These are phyloP conservation scores for Grammothele lineata DNA, from an alignment of 768 basidiomycete species.

Conservation along the genomic window DNA sequence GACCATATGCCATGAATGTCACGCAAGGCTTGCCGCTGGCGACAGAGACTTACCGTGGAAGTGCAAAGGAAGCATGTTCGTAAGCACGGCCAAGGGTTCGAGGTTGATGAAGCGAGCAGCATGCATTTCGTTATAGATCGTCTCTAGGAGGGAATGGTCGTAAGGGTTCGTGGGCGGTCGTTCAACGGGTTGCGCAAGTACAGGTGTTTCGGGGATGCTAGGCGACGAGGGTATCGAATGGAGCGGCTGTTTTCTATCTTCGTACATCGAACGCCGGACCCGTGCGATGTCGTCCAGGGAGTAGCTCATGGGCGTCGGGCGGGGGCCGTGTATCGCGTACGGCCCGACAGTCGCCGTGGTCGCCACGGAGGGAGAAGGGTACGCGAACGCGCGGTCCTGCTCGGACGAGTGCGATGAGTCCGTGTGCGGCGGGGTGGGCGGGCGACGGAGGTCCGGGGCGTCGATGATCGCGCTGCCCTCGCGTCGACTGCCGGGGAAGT, in stretches of 20 bases:
- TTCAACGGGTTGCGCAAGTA: neutral
- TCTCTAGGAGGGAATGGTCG: slow-evolving; percentile 61
- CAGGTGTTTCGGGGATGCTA: neutral
- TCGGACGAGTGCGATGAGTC: slow-evolving; percentile 13
- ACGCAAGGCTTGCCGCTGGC: neutral
- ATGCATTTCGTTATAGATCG: slow-evolving; percentile 66
- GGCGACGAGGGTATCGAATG: neutral
- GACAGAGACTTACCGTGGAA: slow-evolving; percentile 49
- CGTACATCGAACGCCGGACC: slow-evolving; percentile 2
- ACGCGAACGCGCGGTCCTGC: slow-evolving; percentile 2
- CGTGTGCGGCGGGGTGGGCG: slow-evolving; percentile 12
- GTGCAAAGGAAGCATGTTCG: slow-evolving; percentile 52
- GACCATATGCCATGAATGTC: neutral
- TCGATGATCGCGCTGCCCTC: slow-evolving; percentile 22
- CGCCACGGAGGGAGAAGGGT: too few relatives aligned
- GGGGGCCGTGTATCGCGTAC: neutral
- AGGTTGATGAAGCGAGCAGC: slow-evolving; percentile 65
- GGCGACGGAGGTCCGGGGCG: slow-evolving; percentile 4
- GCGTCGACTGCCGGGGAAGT: slow-evolving; percentile 55
- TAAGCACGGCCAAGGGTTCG: slow-evolving; percentile 56
- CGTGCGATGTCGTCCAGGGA: slow-evolving; percentile 11
- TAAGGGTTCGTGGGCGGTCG: slow-evolving; percentile 48
- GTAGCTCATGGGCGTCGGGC: slow-evolving; percentile 7
- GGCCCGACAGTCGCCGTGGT: too few relatives aligned
- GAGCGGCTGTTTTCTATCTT: slow-evolving; percentile 1